Conservation (phyloP, 257 asterid genomes). For the Solanum appendiculatum region DNA sequence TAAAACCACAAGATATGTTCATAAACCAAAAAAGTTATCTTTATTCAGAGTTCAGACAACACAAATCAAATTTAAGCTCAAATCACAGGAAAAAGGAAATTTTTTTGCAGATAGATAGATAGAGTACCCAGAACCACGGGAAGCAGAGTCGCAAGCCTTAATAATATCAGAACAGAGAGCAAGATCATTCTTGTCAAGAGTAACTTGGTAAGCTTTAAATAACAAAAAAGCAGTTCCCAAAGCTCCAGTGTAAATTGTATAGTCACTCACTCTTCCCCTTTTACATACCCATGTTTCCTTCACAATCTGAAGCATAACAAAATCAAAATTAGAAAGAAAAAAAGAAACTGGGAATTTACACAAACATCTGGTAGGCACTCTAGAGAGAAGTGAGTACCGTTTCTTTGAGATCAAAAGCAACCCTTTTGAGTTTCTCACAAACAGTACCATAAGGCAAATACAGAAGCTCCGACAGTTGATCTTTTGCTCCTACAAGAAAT, state of each 20-base stretch:
- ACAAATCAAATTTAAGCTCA: not conserved
- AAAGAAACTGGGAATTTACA: not conserved
- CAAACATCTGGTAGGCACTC: not conserved
- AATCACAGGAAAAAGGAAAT: not conserved
- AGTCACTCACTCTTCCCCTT: slow-evolving; percentile 52
- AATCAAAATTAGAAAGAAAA: not conserved
- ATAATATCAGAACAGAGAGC: slow-evolving; percentile 46
- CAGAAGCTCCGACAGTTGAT: slow-evolving; percentile 49
- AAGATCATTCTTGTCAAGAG: slow-evolving; percentile 44
- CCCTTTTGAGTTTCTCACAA: slow-evolving; percentile 27
- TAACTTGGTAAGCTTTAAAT: slow-evolving; percentile 63
- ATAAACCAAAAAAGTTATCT: not conserved
- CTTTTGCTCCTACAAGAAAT: slow-evolving; percentile 4
- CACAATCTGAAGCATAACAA: slow-evolving; percentile 41
- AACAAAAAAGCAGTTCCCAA: slow-evolving; percentile 77
- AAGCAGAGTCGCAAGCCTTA: slow-evolving; percentile 50
- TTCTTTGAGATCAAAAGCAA: slow-evolving; percentile 53
- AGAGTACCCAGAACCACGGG: slow-evolving; percentile 48
- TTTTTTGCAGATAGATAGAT: not conserved
- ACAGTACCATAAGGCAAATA: slow-evolving; percentile 43
- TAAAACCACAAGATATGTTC: not conserved
- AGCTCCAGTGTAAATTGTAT: slow-evolving; percentile 59
- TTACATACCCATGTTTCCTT: slow-evolving; percentile 56
- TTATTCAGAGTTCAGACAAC: not conserved
- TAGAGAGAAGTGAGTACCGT: slow-evolving; percentile 14